These are phyloP conservation scores for Coniochaeta prunicola DNA, from an alignment of 2,329 filamentous ascomycete genomes.

Conservation along the genomic window DNA sequence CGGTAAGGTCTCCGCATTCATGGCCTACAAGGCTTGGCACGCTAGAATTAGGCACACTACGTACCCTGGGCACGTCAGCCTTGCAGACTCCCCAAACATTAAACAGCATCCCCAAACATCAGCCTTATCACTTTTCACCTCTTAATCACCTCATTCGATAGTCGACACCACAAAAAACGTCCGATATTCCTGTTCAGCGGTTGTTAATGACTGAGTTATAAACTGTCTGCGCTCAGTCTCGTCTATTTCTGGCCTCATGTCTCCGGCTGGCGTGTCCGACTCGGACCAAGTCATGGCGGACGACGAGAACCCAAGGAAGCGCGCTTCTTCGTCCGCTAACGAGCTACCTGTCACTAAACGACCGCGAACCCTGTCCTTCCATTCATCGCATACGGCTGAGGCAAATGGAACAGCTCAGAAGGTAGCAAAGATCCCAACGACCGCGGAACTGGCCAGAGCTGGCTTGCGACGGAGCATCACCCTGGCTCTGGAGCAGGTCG, in stretches of 20 bases:
- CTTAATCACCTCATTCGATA: neutral
- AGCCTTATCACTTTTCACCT: neutral
- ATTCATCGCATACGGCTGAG: slow-evolving; percentile 7
- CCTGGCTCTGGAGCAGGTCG: slow-evolving; percentile 48
- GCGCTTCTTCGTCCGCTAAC: neutral
- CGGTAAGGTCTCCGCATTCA: too few relatives aligned
- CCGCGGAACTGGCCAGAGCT: slow-evolving; percentile 13
- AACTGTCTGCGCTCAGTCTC: neutral
- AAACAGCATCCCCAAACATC: neutral
- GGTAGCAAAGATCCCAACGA: slow-evolving; percentile 5
- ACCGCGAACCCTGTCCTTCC: slow-evolving; percentile 10
- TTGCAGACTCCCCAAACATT: neutral
- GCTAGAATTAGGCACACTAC: too few relatives aligned
- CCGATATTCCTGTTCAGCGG: neutral
- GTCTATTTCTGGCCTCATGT: neutral
- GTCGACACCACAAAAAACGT: neutral
- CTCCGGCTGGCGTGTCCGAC: neutral
- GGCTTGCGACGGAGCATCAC: slow-evolving; percentile 49
- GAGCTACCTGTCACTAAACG: slow-evolving; percentile 20
- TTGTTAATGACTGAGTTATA: neutral
- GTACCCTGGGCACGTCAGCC: neutral
- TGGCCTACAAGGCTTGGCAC: neutral
- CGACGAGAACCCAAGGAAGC: neutral
- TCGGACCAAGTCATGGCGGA: neutral
- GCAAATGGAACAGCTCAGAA: neutral